Base-by-base conservation (phyloP, 1,139 yeast species). In the Zygosaccharomyces sapae region DNA sequence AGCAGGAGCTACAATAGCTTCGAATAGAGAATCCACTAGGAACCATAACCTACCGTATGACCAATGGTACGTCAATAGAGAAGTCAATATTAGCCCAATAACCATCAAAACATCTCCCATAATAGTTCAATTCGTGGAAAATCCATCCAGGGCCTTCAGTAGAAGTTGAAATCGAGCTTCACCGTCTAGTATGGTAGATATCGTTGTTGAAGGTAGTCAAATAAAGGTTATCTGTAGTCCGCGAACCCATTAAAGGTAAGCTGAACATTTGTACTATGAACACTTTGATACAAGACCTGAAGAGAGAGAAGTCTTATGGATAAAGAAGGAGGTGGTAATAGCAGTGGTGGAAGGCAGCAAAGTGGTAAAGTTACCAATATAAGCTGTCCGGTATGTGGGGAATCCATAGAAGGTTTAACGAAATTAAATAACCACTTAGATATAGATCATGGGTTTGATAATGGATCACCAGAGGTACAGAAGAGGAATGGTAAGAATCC, bases 361-460 rank as follows among this genome's bases (percentile, higher is more conserved):
- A 31, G n/a, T 10, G 24, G 22, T 24, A 22, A 41, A 3, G 8
- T 40, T 24, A 45, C 45, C 13, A 40, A 37, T 12, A 20, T 51
- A 5, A 42, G 33, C 22, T 87, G 96, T 59, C 95, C 96, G 0
- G 82, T 86, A 2, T 87, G 96, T 62, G 65, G 70, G 19, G 85
- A 80, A 52, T 52, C 68, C 1, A 81, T 84, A 84, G 67, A 77
- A 5, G 73, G 77, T 9, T 66, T 86, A 39, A 54, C 62, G 16
- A 84, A 80, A 52, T 70, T 87, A 51, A 86, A 86, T 61, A 73
- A 75, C 39, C 96, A 88, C 62, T 68, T 88, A 24, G 96, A 87
- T 61, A 86, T 77, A 49, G 75, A 67, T 3, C 96, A 87, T 63
- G 65, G 70, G 2, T 68, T 71, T 33, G 64, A 59, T 34, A 63